Conservation (phyloP, 2,329 filamentous ascomycete genomes). For the Colletotrichum limetticola region DNA sequence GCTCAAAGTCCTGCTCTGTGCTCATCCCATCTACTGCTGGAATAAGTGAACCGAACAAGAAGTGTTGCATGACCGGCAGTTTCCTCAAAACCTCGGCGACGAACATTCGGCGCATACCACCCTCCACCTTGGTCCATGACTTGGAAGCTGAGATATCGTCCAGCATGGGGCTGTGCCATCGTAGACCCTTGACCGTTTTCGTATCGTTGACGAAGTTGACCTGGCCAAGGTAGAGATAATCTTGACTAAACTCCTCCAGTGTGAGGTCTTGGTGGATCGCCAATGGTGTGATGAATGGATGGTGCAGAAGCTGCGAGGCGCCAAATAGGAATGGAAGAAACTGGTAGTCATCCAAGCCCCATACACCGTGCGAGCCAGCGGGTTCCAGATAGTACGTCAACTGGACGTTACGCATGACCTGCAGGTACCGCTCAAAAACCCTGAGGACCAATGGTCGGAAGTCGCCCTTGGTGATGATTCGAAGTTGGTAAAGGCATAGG, state of each 20-base stretch:
- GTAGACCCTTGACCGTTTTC: constrained; percentile 92
- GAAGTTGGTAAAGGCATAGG: constrained; percentile 88
- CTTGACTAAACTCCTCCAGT: constrained; percentile 84
- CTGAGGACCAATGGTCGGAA: constrained; percentile 80
- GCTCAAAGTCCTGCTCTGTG: constrained; percentile 64
- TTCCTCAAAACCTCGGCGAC: constrained; percentile 92
- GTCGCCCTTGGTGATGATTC: constrained; percentile 69
- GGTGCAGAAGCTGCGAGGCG: constrained; percentile 86
- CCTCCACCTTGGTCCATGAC: constrained; percentile 92
- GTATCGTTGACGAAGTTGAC: constrained; percentile 95
- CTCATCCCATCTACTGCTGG: constrained; percentile 87
- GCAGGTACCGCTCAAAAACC: constrained; percentile 85
- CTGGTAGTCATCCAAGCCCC: constrained; percentile 97
- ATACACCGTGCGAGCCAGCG: constrained; percentile 95
- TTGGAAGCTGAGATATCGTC: constrained; percentile 95
- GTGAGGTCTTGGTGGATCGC: constrained; percentile 89
- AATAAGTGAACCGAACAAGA: constrained; percentile 88
- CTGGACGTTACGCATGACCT: constrained; percentile 88
- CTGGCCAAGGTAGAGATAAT: constrained; percentile 93
- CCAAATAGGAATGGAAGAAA: constrained; percentile 97
- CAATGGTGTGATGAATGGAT: constrained; percentile 81
- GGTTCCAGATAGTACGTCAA: constrained; percentile 96
- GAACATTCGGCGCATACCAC: constrained; percentile 97
- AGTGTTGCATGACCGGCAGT: constrained; percentile 98
- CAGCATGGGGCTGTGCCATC: constrained; percentile 98